A percentile compares a stretch with the other conserved stretches of the same genome.
Evolutionary conservation across 345 rosid species (phyloP).

Genomic region (Stellera chamaejasme): DNA sequence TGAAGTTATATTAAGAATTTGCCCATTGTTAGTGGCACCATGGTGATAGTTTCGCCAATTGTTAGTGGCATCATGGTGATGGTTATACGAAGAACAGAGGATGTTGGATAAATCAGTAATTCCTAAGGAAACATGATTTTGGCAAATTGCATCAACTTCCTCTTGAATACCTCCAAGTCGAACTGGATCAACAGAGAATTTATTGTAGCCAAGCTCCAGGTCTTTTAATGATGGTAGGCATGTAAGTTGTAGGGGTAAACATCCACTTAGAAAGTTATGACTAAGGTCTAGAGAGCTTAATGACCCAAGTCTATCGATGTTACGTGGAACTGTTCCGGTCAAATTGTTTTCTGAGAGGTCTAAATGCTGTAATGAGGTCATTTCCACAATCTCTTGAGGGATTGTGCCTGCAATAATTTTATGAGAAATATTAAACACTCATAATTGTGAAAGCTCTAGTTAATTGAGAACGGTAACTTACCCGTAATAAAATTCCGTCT

Average conservation of each 20-base stretch:
- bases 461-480: not conserved
- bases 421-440: not conserved
- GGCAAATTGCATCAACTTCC: too few species aligned
- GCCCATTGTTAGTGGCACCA: too few species aligned
- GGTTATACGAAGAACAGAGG: too few species aligned
- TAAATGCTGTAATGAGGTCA: not conserved
- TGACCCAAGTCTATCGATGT: not conserved
- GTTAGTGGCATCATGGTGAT: too few species aligned
- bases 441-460: too few species aligned
- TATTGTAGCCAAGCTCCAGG: not conserved
- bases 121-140: not conserved
- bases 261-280: not conserved
- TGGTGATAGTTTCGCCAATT: too few species aligned
- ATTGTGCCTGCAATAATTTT: not conserved
- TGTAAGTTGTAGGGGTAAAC: not conserved
- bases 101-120: not conserved
- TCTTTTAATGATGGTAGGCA: not conserved
- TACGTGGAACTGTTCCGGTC: constrained; percentile 1
- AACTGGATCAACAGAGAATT: not conserved
- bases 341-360: constrained; percentile 3
- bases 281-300: not conserved
- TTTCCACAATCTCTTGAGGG: not conserved
- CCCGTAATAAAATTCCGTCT: not conserved
- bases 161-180: too few species aligned
- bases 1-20: too few species aligned